Percentiles rank a stretch among this genome's conserved stretches.
Conservation (phyloP, 2,329 filamentous ascomycete genomes). For the Ophiostoma sp. region DNA sequence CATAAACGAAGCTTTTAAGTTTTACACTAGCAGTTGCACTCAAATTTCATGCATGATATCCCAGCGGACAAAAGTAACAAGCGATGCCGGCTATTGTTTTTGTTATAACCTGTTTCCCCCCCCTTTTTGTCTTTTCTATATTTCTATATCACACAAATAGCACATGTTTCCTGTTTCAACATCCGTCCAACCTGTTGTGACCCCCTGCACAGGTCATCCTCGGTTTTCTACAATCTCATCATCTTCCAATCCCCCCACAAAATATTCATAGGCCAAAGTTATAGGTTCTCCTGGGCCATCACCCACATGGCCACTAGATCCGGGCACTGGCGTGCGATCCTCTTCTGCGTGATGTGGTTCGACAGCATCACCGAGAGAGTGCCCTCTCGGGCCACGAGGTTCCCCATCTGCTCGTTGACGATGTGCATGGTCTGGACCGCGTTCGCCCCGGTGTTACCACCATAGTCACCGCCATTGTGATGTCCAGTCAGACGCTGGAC, state of each 20-base stretch:
- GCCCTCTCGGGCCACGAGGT: conserved; percentile 18
- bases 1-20: neutral
- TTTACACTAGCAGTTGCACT: neutral
- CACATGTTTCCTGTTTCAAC: neutral
- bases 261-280: neutral
- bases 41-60: neutral
- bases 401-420: conserved; percentile 27
- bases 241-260: neutral
- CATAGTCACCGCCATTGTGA: neutral
- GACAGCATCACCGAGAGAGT: conserved; percentile 30
- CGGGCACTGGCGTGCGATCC: conserved; percentile 31
- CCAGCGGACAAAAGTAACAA: neutral
- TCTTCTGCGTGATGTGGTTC: conserved; percentile 31
- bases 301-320: conserved; percentile 32
- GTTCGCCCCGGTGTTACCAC: neutral
- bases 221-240: neutral
- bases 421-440: conserved; percentile 12
- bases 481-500: conserved; percentile 14
- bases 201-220: neutral
- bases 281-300: conserved; percentile 30
- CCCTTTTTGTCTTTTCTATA: neutral
- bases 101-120: neutral
- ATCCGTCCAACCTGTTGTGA: neutral
- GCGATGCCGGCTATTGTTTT: neutral
- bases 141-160: neutral